Base-by-base conservation (phyloP, 2,329 filamentous ascomycete species). In the Sclerotiophoma versabilis region DNA sequence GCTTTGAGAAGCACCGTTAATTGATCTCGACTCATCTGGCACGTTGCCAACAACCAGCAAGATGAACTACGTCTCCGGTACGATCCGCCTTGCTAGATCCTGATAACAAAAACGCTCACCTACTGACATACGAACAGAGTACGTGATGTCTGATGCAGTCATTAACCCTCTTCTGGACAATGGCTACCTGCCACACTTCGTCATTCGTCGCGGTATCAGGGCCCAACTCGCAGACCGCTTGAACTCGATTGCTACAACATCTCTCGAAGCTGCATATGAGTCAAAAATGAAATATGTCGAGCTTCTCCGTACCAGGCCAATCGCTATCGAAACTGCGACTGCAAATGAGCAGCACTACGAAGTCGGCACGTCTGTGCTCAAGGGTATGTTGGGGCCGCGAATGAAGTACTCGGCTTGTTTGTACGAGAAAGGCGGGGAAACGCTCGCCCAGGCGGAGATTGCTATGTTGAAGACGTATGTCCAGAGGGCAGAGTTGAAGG, bases 271-370 rank as follows among this genome's bases (percentile, higher is more conserved):
- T 22, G 80, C 79, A 14, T 83, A 83, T 55, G 79, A 80, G 52
- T 80, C 79, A 53, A 90, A 90, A 71, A 87, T 88, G 82, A 75
- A 76, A 20, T 90, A 87, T 68, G 80, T 90, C 10, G 77, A 83
- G 45, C 73, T 80, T 3, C 77, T 89, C n/a, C 80, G 84, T 17
- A 78, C 75, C 14, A 78, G 82, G 29, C 86, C 87, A 10, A 89
- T 90, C 58, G 88, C 87, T n/a, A 82, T 90, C 62, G 84, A 88
- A 70, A 89, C 87, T 0, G 80, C 79, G 3, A 76, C 80, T 2
- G 87, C 88, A 19, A 90, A 90, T 69, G 77, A 83, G 64, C 87
- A 90, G 78, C 87, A 90, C 73, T 90, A 91, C 67, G 87, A 90
- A 74, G 87, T 90, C 33, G 86, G 85, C 32, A 88, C 87, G 0